Conservation (phyloP, 2,329 filamentous ascomycete species). For the Botrytis pseudocinerea region DNA sequence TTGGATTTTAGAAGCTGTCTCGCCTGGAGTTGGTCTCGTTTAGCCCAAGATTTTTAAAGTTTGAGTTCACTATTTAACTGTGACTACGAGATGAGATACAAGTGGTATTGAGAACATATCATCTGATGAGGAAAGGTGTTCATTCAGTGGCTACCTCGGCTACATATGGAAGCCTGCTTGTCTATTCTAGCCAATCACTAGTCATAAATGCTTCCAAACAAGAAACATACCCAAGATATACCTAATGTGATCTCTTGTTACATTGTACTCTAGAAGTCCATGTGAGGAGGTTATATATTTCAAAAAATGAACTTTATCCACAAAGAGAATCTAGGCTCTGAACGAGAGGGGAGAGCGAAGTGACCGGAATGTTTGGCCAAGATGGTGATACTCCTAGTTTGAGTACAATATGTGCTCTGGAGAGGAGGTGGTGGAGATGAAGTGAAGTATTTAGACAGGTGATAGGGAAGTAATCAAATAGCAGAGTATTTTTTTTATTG, state of each 20-base stretch:
- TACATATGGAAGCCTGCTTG: neutral
- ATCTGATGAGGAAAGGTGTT: rapidly evolving
- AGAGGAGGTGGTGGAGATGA: neutral
- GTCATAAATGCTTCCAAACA: neutral
- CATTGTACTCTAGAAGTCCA: neutral
- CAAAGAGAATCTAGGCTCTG: neutral
- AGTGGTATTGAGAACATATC: neutral
- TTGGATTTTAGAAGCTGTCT: neutral
- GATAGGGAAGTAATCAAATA: neutral
- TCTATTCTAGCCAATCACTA: neutral
- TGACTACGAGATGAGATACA: neutral
- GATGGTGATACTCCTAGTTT: neutral
- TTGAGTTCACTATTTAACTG: neutral
- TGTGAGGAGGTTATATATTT: neutral
- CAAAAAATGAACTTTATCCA: neutral
- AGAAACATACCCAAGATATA: neutral
- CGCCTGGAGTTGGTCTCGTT: neutral
- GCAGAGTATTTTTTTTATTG: neutral
- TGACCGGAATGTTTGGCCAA: neutral
- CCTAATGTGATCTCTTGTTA: neutral
- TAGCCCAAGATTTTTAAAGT: neutral
- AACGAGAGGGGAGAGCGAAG: neutral
- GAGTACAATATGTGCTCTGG: neutral
- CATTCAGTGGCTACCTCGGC: neutral
- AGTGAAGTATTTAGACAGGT: neutral